These are phyloP conservation scores for Neopestalotiopsis rosae DNA, from an alignment of 2,329 filamentous ascomycete genomes.

Conservation along the genomic window DNA sequence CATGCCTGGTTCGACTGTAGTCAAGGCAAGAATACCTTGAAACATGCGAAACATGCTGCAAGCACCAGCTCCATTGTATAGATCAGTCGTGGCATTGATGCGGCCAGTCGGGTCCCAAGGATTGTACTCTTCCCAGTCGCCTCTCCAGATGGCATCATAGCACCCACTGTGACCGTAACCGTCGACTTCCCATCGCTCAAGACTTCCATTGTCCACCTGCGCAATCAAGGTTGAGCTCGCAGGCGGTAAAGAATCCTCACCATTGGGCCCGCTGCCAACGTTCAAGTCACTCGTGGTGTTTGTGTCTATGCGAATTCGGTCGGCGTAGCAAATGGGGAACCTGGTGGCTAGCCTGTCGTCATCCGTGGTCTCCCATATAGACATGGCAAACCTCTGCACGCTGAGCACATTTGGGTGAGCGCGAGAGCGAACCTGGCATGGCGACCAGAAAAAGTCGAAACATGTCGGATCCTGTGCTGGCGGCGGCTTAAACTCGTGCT, in stretches of 20 bases:
- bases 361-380: constrained; percentile 64
- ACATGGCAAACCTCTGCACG: constrained; percentile 70
- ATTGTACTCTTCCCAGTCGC: constrained; percentile 61
- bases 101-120: constrained; percentile 61
- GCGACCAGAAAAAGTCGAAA: constrained; percentile 77
- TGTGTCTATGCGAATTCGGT: constrained; percentile 70
- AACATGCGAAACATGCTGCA: constrained; percentile 66
- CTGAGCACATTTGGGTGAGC: constrained; percentile 67
- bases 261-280: constrained; percentile 30
- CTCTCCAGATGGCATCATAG: constrained; percentile 59
- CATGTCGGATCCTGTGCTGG: constrained; percentile 69
- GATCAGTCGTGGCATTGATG: constrained; percentile 57
- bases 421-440: constrained; percentile 70
- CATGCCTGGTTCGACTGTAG: constrained; percentile 54
- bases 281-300: constrained; percentile 46
- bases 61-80: constrained; percentile 63
- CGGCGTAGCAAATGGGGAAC: constrained; percentile 71
- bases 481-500: constrained; percentile 57
- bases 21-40: constrained; percentile 61
- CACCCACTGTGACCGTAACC: constrained; percentile 67
- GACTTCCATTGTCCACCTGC: constrained; percentile 72
- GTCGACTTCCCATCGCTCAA: constrained; percentile 74
- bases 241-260: constrained; percentile 34
- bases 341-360: constrained; percentile 63
- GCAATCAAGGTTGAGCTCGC: constrained; percentile 59